phyloP scores from a whole-genome alignment of 129 eudicot genomes.

The Mikania micrantha region DNA sequence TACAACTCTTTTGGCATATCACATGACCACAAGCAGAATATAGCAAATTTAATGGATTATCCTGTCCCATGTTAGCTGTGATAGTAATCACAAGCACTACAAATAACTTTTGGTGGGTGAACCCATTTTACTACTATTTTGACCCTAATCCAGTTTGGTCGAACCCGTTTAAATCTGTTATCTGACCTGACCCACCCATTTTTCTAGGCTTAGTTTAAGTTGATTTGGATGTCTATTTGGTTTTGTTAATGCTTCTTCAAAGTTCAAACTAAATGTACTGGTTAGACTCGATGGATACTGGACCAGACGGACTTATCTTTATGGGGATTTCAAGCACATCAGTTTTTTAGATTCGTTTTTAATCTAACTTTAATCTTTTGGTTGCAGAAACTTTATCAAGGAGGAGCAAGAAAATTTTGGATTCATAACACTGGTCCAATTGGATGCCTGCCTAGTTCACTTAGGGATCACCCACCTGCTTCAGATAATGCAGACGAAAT shows the following conservation, averaged over 20 bases:
- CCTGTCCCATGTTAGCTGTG: neutral
- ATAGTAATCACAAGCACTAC: neutral
- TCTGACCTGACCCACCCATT: too few relatives aligned
- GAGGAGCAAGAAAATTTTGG: constrained; percentile 59
- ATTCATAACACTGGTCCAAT: constrained; percentile 66
- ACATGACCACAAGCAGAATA: neutral
- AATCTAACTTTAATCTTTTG: neutral
- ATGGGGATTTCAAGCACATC: neutral
- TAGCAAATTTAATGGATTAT: neutral
- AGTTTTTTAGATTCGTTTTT: neutral
- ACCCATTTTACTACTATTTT: too few relatives aligned
- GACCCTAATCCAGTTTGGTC: too few relatives aligned
- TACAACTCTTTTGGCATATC: neutral
- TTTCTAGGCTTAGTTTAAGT: neutral
- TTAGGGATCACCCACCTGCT: constrained; percentile 32
- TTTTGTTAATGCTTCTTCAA: neutral
- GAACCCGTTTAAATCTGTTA: too few relatives aligned
- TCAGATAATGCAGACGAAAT: constrained; percentile 36
- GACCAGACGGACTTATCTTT: neutral
- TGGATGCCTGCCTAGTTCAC: constrained; percentile 44
- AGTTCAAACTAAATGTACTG: neutral
- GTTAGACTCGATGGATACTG: neutral
- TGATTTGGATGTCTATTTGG: neutral
- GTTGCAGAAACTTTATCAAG: constrained; percentile 45
- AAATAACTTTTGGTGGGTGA: neutral